Evolutionary conservation across 2,329 filamentous ascomycete genomes (phyloP).

Genomic region (Penicillium freii): DNA sequence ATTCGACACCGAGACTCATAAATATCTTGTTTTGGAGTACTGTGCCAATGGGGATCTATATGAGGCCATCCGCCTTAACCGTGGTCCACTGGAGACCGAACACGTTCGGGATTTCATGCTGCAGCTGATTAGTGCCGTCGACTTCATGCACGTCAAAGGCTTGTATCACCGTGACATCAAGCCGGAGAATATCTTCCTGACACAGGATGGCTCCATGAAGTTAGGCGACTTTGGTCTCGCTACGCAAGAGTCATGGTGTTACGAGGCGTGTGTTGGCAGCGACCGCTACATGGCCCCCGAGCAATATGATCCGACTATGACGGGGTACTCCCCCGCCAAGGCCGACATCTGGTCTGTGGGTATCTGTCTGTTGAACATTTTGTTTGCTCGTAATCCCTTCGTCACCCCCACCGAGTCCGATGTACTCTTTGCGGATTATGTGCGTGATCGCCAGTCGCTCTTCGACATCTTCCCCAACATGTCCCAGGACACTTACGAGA

Average conservation of each 20-base stretch:
- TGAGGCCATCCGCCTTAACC: constrained; percentile 87
- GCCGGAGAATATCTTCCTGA: constrained; percentile 97
- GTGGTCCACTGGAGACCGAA: constrained; percentile 88
- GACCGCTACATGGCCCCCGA: constrained; percentile 99
- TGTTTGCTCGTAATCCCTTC: constrained; percentile 97
- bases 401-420: constrained; percentile 87
- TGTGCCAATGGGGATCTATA: constrained; percentile 95
- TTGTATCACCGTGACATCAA: constrained; percentile 98
- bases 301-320: constrained; percentile 85
- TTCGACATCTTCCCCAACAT: constrained; percentile 98
- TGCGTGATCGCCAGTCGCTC: constrained; percentile 86
- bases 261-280: constrained; percentile 90
- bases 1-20: constrained; percentile 87
- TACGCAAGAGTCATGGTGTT: constrained; percentile 84
- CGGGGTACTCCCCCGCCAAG: constrained; percentile 86
- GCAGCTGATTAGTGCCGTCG: constrained; percentile 83
- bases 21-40: constrained; percentile 92
- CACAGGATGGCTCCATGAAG: constrained; percentile 83
- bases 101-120: constrained; percentile 98
- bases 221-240: constrained; percentile 94
- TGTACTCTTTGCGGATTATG: constrained; percentile 88
- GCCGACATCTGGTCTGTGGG: constrained; percentile 97
- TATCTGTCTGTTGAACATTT: constrained; percentile 91
- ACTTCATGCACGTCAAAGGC: constrained; percentile 85
- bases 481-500: constrained; percentile 96